phyloP scores from a whole-genome alignment of 2,329 filamentous ascomycete species.

The Akanthomyces uredinophilus region DNA sequence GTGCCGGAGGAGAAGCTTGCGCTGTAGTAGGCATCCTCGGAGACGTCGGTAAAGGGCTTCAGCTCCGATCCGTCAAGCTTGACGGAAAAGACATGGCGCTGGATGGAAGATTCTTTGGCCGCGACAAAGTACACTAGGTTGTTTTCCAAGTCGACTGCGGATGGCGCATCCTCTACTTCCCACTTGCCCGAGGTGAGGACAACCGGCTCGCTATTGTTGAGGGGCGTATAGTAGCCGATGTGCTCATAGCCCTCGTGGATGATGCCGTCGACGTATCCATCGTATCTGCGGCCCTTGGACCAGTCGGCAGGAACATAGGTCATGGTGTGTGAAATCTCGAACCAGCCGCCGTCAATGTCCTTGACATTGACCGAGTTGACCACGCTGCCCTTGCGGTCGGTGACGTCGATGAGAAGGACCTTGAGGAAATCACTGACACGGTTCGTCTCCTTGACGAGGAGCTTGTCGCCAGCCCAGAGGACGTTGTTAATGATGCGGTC shows the following conservation, averaged over 20 bases:
- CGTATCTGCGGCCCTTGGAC: conserved; percentile 65
- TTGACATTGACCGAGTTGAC: conserved; percentile 75
- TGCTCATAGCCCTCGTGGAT: conserved; percentile 86
- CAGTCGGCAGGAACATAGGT: conserved; percentile 81
- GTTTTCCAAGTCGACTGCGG: conserved; percentile 74
- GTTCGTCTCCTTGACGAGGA: conserved; percentile 88
- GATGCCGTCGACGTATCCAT: conserved; percentile 90
- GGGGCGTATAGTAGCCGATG: conserved; percentile 83
- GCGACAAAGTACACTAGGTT: conserved; percentile 89
- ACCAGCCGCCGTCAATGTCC: conserved; percentile 92
- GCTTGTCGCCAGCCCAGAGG: conserved; percentile 80
- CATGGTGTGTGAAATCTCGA: conserved; percentile 85
- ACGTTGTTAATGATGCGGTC: conserved; percentile 90
- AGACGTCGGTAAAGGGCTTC: conserved; percentile 67
- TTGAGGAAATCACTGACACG: conserved; percentile 88
- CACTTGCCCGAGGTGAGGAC: conserved; percentile 84
- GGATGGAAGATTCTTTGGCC: conserved; percentile 80
- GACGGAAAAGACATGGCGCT: conserved; percentile 89
- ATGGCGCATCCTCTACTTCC: conserved; percentile 85
- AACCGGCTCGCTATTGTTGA: conserved; percentile 75
- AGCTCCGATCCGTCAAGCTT: conserved; percentile 74
- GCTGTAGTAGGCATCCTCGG: conserved; percentile 69
- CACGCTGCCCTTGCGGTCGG: conserved; percentile 65
- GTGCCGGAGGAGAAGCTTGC: conserved; percentile 79
- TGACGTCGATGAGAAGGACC: conserved; percentile 78